phyloP scores from a whole-genome alignment of 2,329 filamentous ascomycete species.

The Colletotrichum lupini region DNA sequence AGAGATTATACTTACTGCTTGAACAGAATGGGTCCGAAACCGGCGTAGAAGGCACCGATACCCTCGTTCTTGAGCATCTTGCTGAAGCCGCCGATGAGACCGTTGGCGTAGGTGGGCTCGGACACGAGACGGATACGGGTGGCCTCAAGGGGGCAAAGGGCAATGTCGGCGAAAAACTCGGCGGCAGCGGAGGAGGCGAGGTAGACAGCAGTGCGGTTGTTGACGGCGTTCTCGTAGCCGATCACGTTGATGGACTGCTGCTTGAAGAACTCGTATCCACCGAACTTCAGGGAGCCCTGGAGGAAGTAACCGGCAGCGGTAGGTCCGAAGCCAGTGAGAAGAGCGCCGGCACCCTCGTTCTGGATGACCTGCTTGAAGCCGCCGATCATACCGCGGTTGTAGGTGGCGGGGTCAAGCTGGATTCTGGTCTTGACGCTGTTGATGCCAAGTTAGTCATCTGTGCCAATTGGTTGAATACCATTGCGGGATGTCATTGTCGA shows the following conservation, averaged over 20 bases:
- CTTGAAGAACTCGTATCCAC: constrained; percentile 97
- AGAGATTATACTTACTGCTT: constrained; percentile 68
- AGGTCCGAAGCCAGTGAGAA: constrained; percentile 86
- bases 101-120: constrained; percentile 85
- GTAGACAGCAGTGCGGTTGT: constrained; percentile 87
- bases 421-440: constrained; percentile 93
- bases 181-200: constrained; percentile 74
- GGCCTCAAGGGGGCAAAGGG: constrained; percentile 91
- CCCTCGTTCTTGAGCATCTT: constrained; percentile 89
- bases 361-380: constrained; percentile 87
- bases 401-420: constrained; percentile 89
- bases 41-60: constrained; percentile 88
- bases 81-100: constrained; percentile 80
- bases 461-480: not conserved
- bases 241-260: constrained; percentile 85
- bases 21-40: constrained; percentile 88
- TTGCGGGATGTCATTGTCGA: not conserved
- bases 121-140: constrained; percentile 95
- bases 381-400: constrained; percentile 89
- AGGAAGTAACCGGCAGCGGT: constrained; percentile 94
- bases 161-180: constrained; percentile 80
- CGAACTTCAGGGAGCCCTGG: constrained; percentile 92
- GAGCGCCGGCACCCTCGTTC: constrained; percentile 86
- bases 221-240: constrained; percentile 80
- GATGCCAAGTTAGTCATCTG: not conserved